Conservation (phyloP, 1,284 basidiomycete species). For the Omphalotus olearius region DNA sequence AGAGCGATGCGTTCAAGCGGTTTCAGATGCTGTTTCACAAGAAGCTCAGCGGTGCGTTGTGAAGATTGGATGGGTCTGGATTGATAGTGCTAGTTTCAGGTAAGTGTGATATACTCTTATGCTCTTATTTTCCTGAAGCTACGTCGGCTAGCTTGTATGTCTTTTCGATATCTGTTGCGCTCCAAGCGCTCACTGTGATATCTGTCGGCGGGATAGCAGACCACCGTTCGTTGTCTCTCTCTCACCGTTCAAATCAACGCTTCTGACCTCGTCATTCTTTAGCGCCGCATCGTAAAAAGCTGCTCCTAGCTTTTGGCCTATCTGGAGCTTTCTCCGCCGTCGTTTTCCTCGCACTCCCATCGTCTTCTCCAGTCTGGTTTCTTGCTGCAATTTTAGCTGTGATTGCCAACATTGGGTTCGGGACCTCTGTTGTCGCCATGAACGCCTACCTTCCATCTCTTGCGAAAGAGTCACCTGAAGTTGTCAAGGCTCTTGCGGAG, state of each 20-base stretch:
- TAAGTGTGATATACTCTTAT: slow-evolving; percentile 27
- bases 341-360: slow-evolving; percentile 71
- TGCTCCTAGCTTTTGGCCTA: slow-evolving; percentile 73
- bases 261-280: slow-evolving; percentile 10
- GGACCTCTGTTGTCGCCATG: slow-evolving; percentile 81
- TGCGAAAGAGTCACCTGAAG: slow-evolving; percentile 62
- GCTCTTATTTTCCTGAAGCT: neutral
- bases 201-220: slow-evolving; percentile 88
- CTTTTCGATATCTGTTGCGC: slow-evolving; percentile 78
- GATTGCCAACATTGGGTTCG: slow-evolving; percentile 78
- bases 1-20: slow-evolving; percentile 38
- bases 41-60: slow-evolving; percentile 59
- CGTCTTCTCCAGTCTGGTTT: slow-evolving; percentile 63
- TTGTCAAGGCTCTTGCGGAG: slow-evolving; percentile 40
- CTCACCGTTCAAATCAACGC: slow-evolving; percentile 1
- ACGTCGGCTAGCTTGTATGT: slow-evolving; percentile 65
- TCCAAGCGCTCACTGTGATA: slow-evolving; percentile 88
- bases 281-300: slow-evolving; percentile 76
- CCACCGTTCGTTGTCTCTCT: slow-evolving; percentile 54
- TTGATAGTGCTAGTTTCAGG: slow-evolving; percentile 88
- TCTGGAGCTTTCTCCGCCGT: slow-evolving; percentile 64
- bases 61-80: slow-evolving; percentile 73
- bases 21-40: slow-evolving; percentile 8
- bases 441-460: slow-evolving; percentile 85
- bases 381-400: slow-evolving; percentile 62